A percentile compares a stretch with the other conserved stretches of the same genome.
Evolutionary conservation across 495 filamentous ascomycete genomes (phyloP).

Genomic region (Penicillium parvum): DNA sequence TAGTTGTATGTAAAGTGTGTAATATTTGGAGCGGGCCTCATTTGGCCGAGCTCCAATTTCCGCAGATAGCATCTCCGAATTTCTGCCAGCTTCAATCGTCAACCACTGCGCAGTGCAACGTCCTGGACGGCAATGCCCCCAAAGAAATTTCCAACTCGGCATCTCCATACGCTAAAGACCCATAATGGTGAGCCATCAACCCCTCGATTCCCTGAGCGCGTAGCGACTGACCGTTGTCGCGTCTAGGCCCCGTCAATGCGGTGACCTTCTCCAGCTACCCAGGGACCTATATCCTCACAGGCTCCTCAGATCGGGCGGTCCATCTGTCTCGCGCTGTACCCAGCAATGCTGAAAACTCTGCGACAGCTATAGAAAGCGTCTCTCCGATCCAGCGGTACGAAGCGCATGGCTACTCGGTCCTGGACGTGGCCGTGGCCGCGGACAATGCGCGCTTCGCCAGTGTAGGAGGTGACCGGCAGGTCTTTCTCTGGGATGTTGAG

Average conservation of each 20-base stretch:
- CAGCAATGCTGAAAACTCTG: slow-evolving; percentile 31
- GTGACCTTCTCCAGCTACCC: slow-evolving; percentile 39
- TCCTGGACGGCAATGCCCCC: slow-evolving; percentile 27
- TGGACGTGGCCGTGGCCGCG: slow-evolving; percentile 66
- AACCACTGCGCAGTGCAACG: background rate
- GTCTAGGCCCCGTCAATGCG: slow-evolving; percentile 37
- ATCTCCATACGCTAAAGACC: slow-evolving; percentile 43
- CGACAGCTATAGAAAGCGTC: slow-evolving; percentile 33
- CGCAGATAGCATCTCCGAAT: slow-evolving; percentile 1
- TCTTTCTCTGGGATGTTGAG: slow-evolving; percentile 91
- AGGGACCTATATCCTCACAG: slow-evolving; percentile 65
- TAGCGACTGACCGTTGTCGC: slow-evolving; percentile 2
- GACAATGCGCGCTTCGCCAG: slow-evolving; percentile 80
- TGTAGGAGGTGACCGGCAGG: slow-evolving; percentile 79
- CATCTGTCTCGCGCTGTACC: slow-evolving; percentile 70
- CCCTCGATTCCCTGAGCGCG: background rate
- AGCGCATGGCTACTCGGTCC: slow-evolving; percentile 86
- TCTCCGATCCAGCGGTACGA: slow-evolving; percentile 78
- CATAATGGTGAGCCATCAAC: slow-evolving; percentile 35
- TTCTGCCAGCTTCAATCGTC: background rate
- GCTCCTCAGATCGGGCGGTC: slow-evolving; percentile 78
- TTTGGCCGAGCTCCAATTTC: slow-evolving; percentile 1
- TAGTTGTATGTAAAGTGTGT: background rate
- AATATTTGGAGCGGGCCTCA: background rate
- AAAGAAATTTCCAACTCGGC: slow-evolving; percentile 30